Conservation (phyloP, 2,329 filamentous ascomycete species). For the Colletotrichum simmondsii region DNA sequence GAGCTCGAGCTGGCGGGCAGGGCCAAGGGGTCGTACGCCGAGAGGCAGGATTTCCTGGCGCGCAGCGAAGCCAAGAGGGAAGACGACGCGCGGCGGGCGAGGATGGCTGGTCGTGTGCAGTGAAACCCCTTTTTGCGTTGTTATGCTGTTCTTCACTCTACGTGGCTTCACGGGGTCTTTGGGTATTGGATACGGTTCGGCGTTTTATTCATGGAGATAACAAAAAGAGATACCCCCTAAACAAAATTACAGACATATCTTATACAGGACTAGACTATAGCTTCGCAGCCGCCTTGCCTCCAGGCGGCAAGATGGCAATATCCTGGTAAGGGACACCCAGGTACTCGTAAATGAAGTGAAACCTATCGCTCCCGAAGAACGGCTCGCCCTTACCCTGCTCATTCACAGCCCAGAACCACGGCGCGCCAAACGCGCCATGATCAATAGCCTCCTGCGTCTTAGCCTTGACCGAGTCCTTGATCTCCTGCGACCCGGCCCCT, state of each 20-base stretch:
- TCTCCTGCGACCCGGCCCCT: slow-evolving; percentile 58
- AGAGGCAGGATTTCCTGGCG: slow-evolving; percentile 72
- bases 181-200: not conserved
- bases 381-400: slow-evolving; percentile 68
- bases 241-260: not conserved
- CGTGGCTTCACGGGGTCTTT: not conserved
- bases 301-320: slow-evolving; percentile 52
- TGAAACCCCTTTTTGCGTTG: not conserved
- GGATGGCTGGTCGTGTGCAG: slow-evolving; percentile 53
- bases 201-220: slow-evolving; percentile 10
- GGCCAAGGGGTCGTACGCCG: slow-evolving; percentile 72
- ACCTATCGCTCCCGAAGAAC: slow-evolving; percentile 84
- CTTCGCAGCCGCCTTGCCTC: slow-evolving; percentile 8
- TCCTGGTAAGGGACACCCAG: slow-evolving; percentile 70
- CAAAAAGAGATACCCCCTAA: slow-evolving; percentile 35
- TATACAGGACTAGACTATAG: not conserved
- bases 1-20: slow-evolving; percentile 73
- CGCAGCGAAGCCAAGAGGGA: slow-evolving; percentile 72
- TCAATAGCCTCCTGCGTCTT: slow-evolving; percentile 71
- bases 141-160: not conserved
- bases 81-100: slow-evolving; percentile 66
- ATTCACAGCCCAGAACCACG: slow-evolving; percentile 79
- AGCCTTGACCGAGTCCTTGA: slow-evolving; percentile 58
- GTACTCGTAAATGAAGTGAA: slow-evolving; percentile 75
- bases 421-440: slow-evolving; percentile 78